These are phyloP conservation scores for Collybia sordida DNA, from an alignment of 768 basidiomycete genomes.

Conservation along the genomic window DNA sequence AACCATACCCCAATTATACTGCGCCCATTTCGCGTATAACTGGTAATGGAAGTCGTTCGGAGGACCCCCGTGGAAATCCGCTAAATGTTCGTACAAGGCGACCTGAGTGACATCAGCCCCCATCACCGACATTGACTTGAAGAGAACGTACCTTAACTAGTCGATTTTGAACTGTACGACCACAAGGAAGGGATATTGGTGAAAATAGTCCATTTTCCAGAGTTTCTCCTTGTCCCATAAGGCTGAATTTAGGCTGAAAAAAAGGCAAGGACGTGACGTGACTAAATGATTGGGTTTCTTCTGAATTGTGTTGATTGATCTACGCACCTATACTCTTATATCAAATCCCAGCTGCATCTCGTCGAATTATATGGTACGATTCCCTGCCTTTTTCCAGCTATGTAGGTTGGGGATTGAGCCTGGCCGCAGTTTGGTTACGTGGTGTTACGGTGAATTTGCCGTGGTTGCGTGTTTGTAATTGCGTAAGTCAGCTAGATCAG, in stretches of 20 bases:
- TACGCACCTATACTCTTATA: too few relatives aligned
- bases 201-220: conserved; percentile 17
- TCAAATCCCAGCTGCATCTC: too few relatives aligned
- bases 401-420: too few relatives aligned
- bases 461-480: too few relatives aligned
- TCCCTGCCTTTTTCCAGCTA: too few relatives aligned
- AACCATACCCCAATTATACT: conserved; percentile 83
- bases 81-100: conserved; percentile 88
- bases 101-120: conserved; percentile 46
- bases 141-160: conserved; percentile 49
- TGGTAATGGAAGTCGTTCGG: conserved; percentile 64
- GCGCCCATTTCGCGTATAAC: conserved; percentile 76
- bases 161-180: conserved; percentile 42
- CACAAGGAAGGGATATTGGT: conserved; percentile 37
- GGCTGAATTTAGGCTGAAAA: background rate
- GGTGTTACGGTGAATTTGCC: too few relatives aligned
- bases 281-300: too few relatives aligned
- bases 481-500: too few relatives aligned
- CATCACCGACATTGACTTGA: background rate
- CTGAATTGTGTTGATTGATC: too few relatives aligned
- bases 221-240: conserved; percentile 3
- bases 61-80: conserved; percentile 60
- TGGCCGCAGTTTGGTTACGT: too few relatives aligned
- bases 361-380: too few relatives aligned
- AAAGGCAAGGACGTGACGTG: background rate